These are phyloP conservation scores for Teratosphaeria nubilosa DNA, from an alignment of 2,329 filamentous ascomycete species.

Conservation along the genomic window DNA sequence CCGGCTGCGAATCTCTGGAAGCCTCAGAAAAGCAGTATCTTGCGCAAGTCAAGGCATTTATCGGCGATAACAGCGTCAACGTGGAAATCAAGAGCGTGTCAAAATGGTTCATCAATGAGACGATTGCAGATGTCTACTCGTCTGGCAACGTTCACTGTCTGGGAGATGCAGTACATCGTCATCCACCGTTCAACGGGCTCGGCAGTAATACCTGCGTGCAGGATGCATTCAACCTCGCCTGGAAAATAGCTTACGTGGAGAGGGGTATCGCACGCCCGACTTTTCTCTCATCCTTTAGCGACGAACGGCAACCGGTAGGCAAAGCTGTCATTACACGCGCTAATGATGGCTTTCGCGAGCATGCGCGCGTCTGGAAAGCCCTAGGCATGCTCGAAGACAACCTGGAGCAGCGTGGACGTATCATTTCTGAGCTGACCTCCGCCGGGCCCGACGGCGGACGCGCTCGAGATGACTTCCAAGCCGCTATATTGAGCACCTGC, in stretches of 20 bases:
- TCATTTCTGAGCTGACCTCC: background rate
- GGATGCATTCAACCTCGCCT: constrained; percentile 27
- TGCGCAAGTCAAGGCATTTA: constrained; percentile 37
- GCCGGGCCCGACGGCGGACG: background rate
- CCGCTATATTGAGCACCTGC: constrained; percentile 6
- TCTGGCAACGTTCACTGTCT: constrained; percentile 38
- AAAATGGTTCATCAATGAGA: constrained; percentile 53
- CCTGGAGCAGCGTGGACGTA: background rate
- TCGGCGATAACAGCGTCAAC: constrained; percentile 44
- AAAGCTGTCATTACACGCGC: constrained; percentile 42
- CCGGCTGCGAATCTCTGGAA: constrained; percentile 23
- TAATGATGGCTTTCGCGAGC: background rate
- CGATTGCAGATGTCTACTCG: constrained; percentile 45
- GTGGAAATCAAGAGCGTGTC: constrained; percentile 43
- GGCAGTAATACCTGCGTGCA: constrained; percentile 45
- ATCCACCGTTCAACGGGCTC: constrained; percentile 47
- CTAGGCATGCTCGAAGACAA: constrained; percentile 8
- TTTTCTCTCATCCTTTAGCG: constrained; percentile 21
- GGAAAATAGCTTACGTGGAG: constrained; percentile 26
- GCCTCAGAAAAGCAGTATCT: constrained; percentile 39
- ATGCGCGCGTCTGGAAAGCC: background rate
- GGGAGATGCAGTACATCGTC: constrained; percentile 49
- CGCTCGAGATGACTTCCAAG: constrained; percentile 22
- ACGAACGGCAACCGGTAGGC: constrained; percentile 30
- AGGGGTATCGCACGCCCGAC: constrained; percentile 14